Evolutionary conservation across 352 stramenopile genomes (phyloP), one percentile per base, ranked within the genome.

Genomic region (Globisporangium yorkense): DNA sequence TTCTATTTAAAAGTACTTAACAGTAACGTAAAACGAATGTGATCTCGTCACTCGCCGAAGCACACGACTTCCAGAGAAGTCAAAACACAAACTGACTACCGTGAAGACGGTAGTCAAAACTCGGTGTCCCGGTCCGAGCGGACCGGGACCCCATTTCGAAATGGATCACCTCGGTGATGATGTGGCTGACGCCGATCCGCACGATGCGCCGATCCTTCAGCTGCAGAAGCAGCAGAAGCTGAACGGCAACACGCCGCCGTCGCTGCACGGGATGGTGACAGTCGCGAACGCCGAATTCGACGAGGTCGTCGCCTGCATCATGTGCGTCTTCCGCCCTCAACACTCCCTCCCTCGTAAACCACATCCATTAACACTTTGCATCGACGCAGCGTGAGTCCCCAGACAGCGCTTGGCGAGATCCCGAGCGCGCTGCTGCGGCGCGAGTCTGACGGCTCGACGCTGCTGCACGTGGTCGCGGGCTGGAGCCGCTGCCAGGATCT

Each of bases 401-500:
- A 75, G 44, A 37, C 56, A 3, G 71, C 66, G n/a, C 56, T 77
- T 24, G 66, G 72, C 12, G 54, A 64, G 5, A 45, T 78, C 21
- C 41, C 59, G 3, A 74, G 56, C 46, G 39, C 62, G 20, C 61
- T 68, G 24, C 53, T 83, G 33, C 59, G 60, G 5, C 66, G 71
- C 52, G 63, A 74, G 31, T 65, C 66, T 21, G 75, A 87, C 53
- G 74, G 72, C 9, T 84, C 69, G 9, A 85, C 75, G 62, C 62
- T 87, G 52, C 59, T 85, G 53, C 74, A 88, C 46, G 72, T 87
- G 18, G 62, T 88, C 39, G 67, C 75, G 0, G 74, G 72, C 6
- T 82, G 78, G 70, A 73, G 68, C 47, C 71, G 81, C 54, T 81
- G 66, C 48, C 67, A 82, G 39, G 72, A 87, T 31, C 65, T 88